Conservation (phyloP, 805 yeast species). For the Starmerella asiatica region DNA sequence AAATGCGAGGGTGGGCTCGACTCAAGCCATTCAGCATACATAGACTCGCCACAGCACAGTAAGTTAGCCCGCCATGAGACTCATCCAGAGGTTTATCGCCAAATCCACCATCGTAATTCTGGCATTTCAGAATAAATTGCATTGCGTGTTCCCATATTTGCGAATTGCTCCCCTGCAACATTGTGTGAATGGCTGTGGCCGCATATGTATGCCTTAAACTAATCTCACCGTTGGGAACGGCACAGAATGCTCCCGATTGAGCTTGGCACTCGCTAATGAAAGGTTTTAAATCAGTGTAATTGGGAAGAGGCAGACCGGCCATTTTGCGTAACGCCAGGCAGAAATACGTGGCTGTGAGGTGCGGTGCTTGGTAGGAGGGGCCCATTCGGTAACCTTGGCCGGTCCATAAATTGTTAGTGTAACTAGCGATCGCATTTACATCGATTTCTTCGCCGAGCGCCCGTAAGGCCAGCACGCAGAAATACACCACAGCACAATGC, state of each 20-base stretch:
- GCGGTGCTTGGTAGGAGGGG: slow-evolving; percentile 4
- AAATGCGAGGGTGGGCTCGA: background rate
- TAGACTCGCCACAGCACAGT: slow-evolving; percentile 62
- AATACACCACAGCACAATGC: slow-evolving; percentile 17
- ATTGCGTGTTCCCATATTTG: slow-evolving; percentile 25
- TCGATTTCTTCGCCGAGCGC: slow-evolving; percentile 7
- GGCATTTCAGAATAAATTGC: slow-evolving; percentile 30
- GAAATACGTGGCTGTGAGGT: slow-evolving; percentile 47
- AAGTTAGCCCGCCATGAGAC: slow-evolving; percentile 77
- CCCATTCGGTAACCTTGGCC: slow-evolving; percentile 13
- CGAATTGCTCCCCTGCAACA: background rate
- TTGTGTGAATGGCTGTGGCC: slow-evolving; percentile 41
- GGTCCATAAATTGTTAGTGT: slow-evolving; percentile 6
- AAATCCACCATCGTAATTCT: slow-evolving; percentile 54
- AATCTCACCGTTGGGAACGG: slow-evolving; percentile 35
- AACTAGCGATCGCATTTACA: background rate
- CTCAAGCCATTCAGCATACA: slow-evolving; percentile 26
- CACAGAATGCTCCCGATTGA: slow-evolving; percentile 41
- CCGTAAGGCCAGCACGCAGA: slow-evolving; percentile 15
- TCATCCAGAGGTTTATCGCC: slow-evolving; percentile 42
- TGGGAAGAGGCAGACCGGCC: background rate
- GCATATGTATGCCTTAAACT: slow-evolving; percentile 66
- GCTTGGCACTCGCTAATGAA: slow-evolving; percentile 52
- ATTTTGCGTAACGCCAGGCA: slow-evolving; percentile 38
- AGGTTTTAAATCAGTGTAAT: background rate